Conservation (phyloP, 2,329 filamentous ascomycete species). For the Penicillium sp. region DNA sequence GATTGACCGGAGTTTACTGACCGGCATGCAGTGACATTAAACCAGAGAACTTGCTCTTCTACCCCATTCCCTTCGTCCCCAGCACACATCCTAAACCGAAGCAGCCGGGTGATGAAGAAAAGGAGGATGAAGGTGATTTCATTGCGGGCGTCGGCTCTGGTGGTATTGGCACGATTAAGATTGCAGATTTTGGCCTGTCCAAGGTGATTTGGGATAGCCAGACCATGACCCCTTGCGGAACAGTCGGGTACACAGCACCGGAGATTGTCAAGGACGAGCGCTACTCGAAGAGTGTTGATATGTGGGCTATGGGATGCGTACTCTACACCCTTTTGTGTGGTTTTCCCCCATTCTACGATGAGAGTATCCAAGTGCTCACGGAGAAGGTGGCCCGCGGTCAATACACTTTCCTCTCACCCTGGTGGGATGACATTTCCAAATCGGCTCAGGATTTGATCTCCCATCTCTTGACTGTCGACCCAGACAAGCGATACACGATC, state of each 20-base stretch:
- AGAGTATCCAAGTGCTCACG: conserved; percentile 93
- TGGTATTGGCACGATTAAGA: conserved; percentile 93
- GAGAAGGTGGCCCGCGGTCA: conserved; percentile 97
- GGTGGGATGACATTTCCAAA: conserved; percentile 99
- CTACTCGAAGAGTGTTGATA: conserved; percentile 98
- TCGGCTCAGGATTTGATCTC: conserved; percentile 91
- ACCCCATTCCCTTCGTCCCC: conserved; percentile 78
- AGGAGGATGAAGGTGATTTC: conserved; percentile 95
- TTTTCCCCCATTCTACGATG: conserved; percentile 97
- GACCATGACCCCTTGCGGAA: conserved; percentile 99
- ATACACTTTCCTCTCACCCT: conserved; percentile 96
- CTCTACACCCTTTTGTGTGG: conserved; percentile 95
- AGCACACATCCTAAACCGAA: conserved; percentile 78
- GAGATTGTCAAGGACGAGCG: conserved; percentile 99
- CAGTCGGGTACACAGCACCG: conserved; percentile 94
- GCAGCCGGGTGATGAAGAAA: conserved; percentile 90
- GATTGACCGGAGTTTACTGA: conserved; percentile 9
- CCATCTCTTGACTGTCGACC: conserved; percentile 90
- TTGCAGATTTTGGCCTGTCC: conserved; percentile 95
- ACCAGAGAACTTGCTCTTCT: conserved; percentile 94
- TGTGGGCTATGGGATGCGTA: conserved; percentile 98
- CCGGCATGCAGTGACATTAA: conserved; percentile 66
- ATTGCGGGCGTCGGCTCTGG: conserved; percentile 77
- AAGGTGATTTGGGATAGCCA: conserved; percentile 98
- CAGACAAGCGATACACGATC: conserved; percentile 92